Evolutionary conservation across 257 asterid species (phyloP).

Genomic region (Plantago major): DNA sequence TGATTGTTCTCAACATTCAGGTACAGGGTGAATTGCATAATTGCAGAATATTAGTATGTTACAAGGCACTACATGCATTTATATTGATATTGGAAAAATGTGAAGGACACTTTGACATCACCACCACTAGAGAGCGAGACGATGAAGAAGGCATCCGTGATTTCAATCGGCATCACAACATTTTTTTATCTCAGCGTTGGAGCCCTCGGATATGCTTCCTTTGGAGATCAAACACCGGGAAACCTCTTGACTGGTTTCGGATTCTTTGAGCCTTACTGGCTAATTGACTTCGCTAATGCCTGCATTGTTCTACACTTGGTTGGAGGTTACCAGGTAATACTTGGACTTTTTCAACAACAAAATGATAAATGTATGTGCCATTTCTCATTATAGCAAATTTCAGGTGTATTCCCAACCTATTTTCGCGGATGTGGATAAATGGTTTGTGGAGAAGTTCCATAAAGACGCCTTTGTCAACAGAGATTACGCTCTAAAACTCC

Average conservation of each 20-base stretch:
- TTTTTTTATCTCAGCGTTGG: slow-evolving; percentile 54
- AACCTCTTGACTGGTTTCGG: slow-evolving; percentile 50
- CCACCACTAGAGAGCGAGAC: slow-evolving; percentile 62
- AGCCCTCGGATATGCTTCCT: slow-evolving; percentile 41
- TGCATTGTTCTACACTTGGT: slow-evolving; percentile 40
- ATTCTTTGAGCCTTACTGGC: slow-evolving; percentile 50
- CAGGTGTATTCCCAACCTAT: slow-evolving; percentile 36
- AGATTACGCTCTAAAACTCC: neutral
- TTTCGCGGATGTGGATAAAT: slow-evolving; percentile 32
- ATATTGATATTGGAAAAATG: neutral
- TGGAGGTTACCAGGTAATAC: slow-evolving; percentile 41
- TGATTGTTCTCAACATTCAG: slow-evolving; percentile 60
- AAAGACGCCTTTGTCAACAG: slow-evolving; percentile 20
- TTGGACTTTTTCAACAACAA: neutral
- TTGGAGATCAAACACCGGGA: slow-evolving; percentile 37
- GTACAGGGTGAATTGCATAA: slow-evolving; percentile 22
- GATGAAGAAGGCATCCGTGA: slow-evolving; percentile 56
- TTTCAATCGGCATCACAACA: slow-evolving; percentile 38
- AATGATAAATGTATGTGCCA: neutral
- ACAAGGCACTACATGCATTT: neutral
- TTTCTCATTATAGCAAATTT: neutral
- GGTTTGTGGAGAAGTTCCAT: slow-evolving; percentile 26
- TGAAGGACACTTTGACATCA: slow-evolving; percentile 60
- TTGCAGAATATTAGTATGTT: neutral
- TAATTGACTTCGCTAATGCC: slow-evolving; percentile 42